phyloP scores from a whole-genome alignment of 2,329 filamentous ascomycete species.

The Emergomyces pasteurianus region DNA sequence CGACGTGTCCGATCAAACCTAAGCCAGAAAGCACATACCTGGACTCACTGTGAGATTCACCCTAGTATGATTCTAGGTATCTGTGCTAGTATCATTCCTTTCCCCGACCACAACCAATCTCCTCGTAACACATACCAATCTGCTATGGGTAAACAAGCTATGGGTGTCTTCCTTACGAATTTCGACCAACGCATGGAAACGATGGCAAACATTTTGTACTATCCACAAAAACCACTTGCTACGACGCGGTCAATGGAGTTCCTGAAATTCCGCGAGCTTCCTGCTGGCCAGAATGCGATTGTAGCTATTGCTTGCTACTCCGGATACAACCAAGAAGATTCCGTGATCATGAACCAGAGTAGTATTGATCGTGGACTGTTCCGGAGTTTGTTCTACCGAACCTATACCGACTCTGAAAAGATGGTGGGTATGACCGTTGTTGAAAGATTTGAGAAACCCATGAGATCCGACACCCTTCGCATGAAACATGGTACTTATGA shows the following conservation, averaged over 20 bases:
- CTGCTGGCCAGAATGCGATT: constrained; percentile 94
- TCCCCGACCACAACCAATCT: constrained; percentile 96
- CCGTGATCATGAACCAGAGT: constrained; percentile 99
- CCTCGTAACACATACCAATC: constrained; percentile 98
- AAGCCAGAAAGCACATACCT: constrained; percentile 78
- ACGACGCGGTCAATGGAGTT: constrained; percentile 98
- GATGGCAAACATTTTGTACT: constrained; percentile 98
- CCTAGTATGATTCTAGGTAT: constrained; percentile 98
- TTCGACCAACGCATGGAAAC: constrained; percentile 97
- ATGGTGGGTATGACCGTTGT: constrained; percentile 85
- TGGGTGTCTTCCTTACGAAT: constrained; percentile 98
- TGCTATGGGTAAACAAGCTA: constrained; percentile 99
- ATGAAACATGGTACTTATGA: constrained; percentile 94
- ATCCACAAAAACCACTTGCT: constrained; percentile 92
- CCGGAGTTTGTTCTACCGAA: constrained; percentile 93
- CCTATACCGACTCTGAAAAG: constrained; percentile 96
- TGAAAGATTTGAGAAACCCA: constrained; percentile 92
- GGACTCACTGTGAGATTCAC: constrained; percentile 98
- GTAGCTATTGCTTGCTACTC: constrained; percentile 96
- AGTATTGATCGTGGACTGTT: constrained; percentile 96
- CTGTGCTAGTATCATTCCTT: constrained; percentile 97
- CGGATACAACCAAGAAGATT: constrained; percentile 99
- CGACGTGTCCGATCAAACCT: constrained; percentile 78
- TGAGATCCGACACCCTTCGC: constrained; percentile 72
- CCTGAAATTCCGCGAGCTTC: constrained; percentile 92